Percentiles rank a stretch among this genome's conserved stretches.
These are phyloP conservation scores for Dioscorea alata DNA, from an alignment of 106 monocot species.

Conservation along the genomic window DNA sequence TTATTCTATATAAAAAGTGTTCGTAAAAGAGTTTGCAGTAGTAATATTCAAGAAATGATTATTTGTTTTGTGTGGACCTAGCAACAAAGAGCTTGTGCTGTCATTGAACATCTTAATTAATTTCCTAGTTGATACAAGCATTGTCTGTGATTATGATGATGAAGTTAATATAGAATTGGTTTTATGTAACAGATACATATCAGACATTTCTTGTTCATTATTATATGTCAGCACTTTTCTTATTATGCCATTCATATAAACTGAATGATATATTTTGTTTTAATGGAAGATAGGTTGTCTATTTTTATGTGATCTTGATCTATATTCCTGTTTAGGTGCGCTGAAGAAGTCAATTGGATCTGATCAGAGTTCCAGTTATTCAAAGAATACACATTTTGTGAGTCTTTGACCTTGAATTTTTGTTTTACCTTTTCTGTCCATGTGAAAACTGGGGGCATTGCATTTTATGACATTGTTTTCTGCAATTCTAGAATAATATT, in stretches of 20 bases:
- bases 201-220: not conserved
- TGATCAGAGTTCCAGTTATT: conserved; percentile 10
- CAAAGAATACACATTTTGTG: conserved; percentile 18
- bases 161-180: no score
- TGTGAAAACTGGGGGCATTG: not conserved
- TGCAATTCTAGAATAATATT: not conserved
- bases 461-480: not conserved
- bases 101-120: no score
- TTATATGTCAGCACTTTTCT: not conserved
- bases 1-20: no score
- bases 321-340: conserved; percentile 35
- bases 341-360: conserved; percentile 52
- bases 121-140: no score
- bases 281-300: not conserved
- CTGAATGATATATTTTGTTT: not conserved
- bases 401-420: conserved; percentile 3
- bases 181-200: not conserved
- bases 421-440: not conserved
- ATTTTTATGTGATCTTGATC: not conserved
- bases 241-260: not conserved
- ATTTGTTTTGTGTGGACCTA: no score
- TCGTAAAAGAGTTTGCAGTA: no score
- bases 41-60: no score
- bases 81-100: no score
- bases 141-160: no score